Base-by-base conservation (phyloP, 495 filamentous ascomycete genomes). In the Schizothecium vesticola region DNA sequence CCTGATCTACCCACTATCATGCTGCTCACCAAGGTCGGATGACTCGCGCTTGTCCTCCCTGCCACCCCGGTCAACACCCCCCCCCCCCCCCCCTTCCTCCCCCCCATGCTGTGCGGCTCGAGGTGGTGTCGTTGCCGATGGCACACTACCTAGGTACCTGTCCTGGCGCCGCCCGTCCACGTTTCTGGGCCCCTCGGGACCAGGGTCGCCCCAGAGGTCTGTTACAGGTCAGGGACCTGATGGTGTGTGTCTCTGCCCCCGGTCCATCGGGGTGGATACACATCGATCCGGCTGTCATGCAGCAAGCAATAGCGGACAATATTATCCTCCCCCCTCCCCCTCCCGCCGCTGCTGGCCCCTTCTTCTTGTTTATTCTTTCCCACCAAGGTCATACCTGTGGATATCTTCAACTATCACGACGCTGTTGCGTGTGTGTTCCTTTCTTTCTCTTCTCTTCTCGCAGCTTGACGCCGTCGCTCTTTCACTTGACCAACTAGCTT, bases 401-500 rank as follows among this genome's bases (percentile, higher is more conserved):
- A 80, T 78, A 75, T 72, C 71, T 69, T 66, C 63, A 72, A 61
- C 75, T 72, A 76, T 79, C 76, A 83, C 77, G 78, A 77, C 77
- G 76, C 74, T 76, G 79, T 81, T 76, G 81, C 77, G 81, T 79
- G 76, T 81, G 78, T 81, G 74, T 77, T 71, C 70, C 75, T 75
- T 70, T 75, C 70, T 71, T 74, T 77, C 55, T 74, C 65, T 78
- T 80, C 78, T 79, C 80, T 81, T 79, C 80, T 79, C 80, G 80
- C 82, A 82, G 83, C 83, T 85, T 75, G 78, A 79, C 75, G 73
- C 78, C 72, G 76, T 81, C 78, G 81, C 83, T 83, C 82, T 84
- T 84, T 81, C 81, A 81, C 76, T 78, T 69, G 70, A 74, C 83
- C 84, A 86, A 86, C 83, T 84, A 81, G 83, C 78, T 86, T 85